Evolutionary conservation across 352 stramenopile species (phyloP).

Genomic region (Phytophthora citrophthora): DNA sequence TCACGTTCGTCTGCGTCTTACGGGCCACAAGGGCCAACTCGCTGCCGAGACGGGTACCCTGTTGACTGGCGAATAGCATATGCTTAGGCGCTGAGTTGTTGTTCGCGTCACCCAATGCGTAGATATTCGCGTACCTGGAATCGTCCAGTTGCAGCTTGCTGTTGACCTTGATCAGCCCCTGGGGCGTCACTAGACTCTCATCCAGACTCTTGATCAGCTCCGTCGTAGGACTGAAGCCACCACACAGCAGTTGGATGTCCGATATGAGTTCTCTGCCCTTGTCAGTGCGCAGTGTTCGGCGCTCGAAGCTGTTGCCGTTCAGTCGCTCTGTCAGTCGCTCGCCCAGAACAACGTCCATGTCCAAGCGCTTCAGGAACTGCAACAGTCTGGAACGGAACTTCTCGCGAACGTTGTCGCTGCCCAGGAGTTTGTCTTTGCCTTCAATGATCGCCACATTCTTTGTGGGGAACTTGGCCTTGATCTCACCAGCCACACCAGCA

Average conservation of each 20-base stretch:
- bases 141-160: slow-evolving; percentile 7
- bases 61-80: slow-evolving; percentile 2
- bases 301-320: slow-evolving; percentile 38
- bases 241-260: slow-evolving; percentile 45
- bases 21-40: slow-evolving; percentile 1
- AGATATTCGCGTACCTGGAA: slow-evolving; percentile 2
- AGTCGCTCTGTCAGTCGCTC: slow-evolving; percentile 41
- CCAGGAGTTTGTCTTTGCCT: slow-evolving; percentile 30
- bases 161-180: slow-evolving; percentile 10
- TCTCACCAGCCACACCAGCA: slow-evolving; percentile 55
- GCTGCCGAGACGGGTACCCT: not conserved
- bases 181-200: not conserved
- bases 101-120: slow-evolving; percentile 4
- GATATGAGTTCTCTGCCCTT: slow-evolving; percentile 44
- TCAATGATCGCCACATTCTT: slow-evolving; percentile 62
- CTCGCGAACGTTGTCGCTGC: slow-evolving; percentile 31
- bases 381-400: slow-evolving; percentile 47
- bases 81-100: slow-evolving; percentile 8
- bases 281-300: slow-evolving; percentile 41
- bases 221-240: slow-evolving; percentile 28
- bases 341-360: slow-evolving; percentile 48
- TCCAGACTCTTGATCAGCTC: slow-evolving; percentile 10
- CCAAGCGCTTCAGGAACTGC: slow-evolving; percentile 29
- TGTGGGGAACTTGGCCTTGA: slow-evolving; percentile 45
- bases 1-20: slow-evolving; percentile 7